phyloP scores from a whole-genome alignment of 306 rosid species.

The Cicer yamashitae region DNA sequence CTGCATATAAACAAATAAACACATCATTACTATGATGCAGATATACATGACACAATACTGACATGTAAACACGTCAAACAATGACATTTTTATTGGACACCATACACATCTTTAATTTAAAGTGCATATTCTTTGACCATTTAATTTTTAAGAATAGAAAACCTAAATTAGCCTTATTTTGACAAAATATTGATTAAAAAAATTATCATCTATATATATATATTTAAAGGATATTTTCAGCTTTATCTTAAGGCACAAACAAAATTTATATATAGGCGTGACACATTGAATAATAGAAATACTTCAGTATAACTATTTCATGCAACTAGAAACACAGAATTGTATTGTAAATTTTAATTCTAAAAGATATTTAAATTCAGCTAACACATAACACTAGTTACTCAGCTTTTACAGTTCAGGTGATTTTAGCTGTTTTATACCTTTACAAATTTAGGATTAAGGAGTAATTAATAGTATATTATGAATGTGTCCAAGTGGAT shows the following conservation, averaged over 20 bases:
- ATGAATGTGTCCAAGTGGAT: slow-evolving; percentile 23
- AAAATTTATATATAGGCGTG: no score
- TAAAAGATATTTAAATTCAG: no score
- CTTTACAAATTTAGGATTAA: slow-evolving; percentile 31
- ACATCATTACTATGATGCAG: not conserved
- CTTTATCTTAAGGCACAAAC: not conserved
- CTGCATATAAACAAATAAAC: slow-evolving; percentile 51
- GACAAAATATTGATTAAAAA: not conserved
- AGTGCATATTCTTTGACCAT: not conserved
- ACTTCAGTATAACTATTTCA: no score
- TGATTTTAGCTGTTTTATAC: slow-evolving; percentile 12
- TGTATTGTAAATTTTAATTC: no score
- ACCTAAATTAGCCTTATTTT: slow-evolving; percentile 1
- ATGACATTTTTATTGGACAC: no score
- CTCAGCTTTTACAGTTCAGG: slow-evolving; percentile 12
- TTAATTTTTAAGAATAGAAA: not conserved
- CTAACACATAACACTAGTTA: no score
- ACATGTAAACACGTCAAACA: not conserved
- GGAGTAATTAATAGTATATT: slow-evolving; percentile 1
- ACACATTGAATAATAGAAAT: no score
- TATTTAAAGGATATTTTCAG: not conserved
- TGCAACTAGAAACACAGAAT: no score
- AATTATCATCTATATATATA: not conserved
- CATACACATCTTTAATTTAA: not conserved
- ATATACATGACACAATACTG: not conserved